Conservation (phyloP, 2,329 filamentous ascomycete genomes). For the Penicillium sp. region DNA sequence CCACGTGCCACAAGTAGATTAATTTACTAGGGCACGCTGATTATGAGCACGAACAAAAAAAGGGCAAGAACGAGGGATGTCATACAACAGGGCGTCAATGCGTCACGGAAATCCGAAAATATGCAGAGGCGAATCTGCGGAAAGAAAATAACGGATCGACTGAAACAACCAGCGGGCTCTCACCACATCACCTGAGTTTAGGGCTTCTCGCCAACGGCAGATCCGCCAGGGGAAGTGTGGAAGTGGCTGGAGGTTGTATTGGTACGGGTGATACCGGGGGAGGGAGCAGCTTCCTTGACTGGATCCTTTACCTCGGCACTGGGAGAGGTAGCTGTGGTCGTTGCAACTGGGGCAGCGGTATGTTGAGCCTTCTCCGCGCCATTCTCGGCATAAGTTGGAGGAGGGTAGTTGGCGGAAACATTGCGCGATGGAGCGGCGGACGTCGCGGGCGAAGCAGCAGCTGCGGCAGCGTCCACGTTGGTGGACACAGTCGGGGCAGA, state of each 20-base stretch:
- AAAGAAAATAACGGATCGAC: background rate
- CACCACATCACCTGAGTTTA: background rate
- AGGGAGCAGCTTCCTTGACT: background rate
- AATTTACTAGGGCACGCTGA: background rate
- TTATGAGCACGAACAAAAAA: background rate
- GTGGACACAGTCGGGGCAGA: constrained; percentile 2
- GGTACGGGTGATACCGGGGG: constrained; percentile 22
- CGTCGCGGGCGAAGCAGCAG: constrained; percentile 9
- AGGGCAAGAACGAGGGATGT: background rate
- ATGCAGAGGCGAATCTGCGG: background rate
- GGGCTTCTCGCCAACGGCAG: constrained; percentile 18
- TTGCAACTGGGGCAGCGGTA: background rate
- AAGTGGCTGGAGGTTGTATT: constrained; percentile 27
- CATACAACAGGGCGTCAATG: background rate
- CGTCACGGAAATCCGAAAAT: background rate
- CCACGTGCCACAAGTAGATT: background rate
- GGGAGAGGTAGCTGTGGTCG: background rate
- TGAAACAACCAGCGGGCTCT: background rate
- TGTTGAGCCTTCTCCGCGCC: constrained; percentile 5
- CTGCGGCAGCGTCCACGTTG: constrained; percentile 8
- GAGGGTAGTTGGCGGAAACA: constrained; percentile 10
- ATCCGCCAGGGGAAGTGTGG: constrained; percentile 28
- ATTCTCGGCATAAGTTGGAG: constrained; percentile 28
- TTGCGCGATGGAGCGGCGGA: constrained; percentile 9
- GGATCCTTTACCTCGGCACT: constrained; percentile 2